Conservation (phyloP, 2,329 filamentous ascomycete genomes). For the Penicillium sclerotiorum region DNA sequence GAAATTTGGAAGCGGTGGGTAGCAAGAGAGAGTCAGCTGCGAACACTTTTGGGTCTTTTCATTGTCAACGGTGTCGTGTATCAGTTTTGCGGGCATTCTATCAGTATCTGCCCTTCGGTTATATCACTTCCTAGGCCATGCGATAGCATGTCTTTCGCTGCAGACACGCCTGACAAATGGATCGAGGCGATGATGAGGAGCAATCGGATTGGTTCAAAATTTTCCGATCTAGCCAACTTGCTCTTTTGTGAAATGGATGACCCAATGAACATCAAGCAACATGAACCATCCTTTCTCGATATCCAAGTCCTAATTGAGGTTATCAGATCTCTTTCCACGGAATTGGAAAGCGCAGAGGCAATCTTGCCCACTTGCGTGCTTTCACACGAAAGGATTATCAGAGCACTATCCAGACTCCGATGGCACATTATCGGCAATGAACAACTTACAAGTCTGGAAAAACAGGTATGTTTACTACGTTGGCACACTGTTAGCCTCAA, state of each 20-base stretch:
- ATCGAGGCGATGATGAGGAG: constrained; percentile 7
- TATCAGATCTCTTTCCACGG: background rate
- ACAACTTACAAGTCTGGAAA: background rate
- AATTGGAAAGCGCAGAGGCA: background rate
- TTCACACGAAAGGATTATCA: background rate
- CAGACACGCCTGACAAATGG: background rate
- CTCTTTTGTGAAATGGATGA: background rate
- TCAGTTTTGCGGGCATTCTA: constrained; percentile 14
- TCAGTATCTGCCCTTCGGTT: constrained; percentile 8
- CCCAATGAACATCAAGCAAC: background rate
- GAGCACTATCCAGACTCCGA: background rate
- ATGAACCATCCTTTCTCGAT: background rate
- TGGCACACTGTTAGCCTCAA: constrained; percentile 17
- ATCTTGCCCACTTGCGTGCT: background rate
- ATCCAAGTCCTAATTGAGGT: background rate
- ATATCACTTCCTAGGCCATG: constrained; percentile 10
- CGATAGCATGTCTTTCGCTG: constrained; percentile 3
- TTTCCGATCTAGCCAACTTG: background rate
- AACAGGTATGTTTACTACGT: constrained; percentile 8
- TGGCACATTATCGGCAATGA: background rate
- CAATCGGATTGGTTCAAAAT: background rate
- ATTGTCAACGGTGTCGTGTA: constrained; percentile 18
- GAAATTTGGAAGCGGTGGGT: constrained; percentile 9
- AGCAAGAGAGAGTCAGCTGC: constrained; percentile 17
- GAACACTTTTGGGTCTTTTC: constrained; percentile 17